phyloP scores from a whole-genome alignment of 176 grass and related monocot genomes.

The Musa beccarii region DNA sequence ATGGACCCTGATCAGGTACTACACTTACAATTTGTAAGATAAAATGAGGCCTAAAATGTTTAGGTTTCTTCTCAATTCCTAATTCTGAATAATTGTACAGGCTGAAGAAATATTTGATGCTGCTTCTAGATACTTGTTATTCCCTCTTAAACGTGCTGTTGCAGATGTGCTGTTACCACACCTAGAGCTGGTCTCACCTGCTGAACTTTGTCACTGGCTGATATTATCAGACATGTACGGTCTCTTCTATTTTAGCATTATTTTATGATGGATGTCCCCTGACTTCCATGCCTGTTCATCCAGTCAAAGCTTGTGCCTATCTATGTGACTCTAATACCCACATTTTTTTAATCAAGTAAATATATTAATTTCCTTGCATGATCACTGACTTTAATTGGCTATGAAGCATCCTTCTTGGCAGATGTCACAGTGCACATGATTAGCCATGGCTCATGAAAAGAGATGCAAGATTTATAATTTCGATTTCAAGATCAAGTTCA shows the following conservation, averaged over 20 bases:
- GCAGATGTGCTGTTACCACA: slow-evolving; percentile 65
- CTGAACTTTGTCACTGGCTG: slow-evolving; percentile 87
- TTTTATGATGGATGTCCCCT: not conserved
- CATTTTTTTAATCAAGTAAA: not conserved
- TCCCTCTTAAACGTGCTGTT: slow-evolving; percentile 74
- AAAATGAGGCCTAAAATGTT: not conserved
- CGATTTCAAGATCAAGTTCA: not conserved
- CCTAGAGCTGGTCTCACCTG: slow-evolving; percentile 50
- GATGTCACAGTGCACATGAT: not conserved
- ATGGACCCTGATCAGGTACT: slow-evolving; percentile 58
- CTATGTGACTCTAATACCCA: not conserved
- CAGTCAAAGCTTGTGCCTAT: not conserved
- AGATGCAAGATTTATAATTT: not conserved
- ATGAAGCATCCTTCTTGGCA: not conserved
- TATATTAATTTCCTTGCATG: not conserved
- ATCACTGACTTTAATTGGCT: not conserved
- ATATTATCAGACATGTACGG: slow-evolving; percentile 89
- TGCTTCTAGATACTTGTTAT: slow-evolving; percentile 83
- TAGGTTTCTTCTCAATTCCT: not conserved
- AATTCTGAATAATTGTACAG: slow-evolving; percentile 20
- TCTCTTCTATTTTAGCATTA: not conserved
- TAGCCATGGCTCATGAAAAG: not conserved
- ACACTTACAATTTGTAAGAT: slow-evolving; percentile 6
- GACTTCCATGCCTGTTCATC: not conserved
- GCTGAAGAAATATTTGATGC: slow-evolving; percentile 97